Conservation (phyloP, 2,329 filamentous ascomycete genomes). For the Alternaria triticina region DNA sequence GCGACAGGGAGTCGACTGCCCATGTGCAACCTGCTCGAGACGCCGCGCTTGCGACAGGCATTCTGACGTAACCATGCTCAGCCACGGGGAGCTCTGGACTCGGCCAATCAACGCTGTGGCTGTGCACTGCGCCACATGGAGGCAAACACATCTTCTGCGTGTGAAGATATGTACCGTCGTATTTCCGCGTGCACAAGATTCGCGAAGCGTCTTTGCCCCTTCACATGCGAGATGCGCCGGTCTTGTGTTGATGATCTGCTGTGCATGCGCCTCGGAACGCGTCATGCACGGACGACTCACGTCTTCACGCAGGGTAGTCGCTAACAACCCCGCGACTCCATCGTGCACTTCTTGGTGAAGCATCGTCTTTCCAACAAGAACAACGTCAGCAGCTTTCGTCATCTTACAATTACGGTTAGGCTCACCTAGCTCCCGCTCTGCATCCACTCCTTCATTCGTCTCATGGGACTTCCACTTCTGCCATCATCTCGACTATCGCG, state of each 20-base stretch:
- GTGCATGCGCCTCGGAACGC: constrained; percentile 11
- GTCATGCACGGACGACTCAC: background rate
- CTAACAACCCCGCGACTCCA: background rate
- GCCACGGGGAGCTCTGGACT: background rate
- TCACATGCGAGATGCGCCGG: constrained; percentile 7
- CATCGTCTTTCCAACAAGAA: background rate
- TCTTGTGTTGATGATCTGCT: background rate
- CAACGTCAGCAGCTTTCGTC: background rate
- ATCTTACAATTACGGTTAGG: background rate
- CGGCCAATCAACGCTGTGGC: constrained; percentile 9
- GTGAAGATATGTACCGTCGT: background rate
- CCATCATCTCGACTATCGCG: background rate
- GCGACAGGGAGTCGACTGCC: constrained; percentile 6
- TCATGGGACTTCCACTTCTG: background rate
- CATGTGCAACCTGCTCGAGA: constrained; percentile 18
- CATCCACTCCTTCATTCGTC: background rate
- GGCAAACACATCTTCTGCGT: background rate
- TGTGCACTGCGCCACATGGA: constrained; percentile 4
- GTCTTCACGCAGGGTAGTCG: background rate
- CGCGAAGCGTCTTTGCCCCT: background rate
- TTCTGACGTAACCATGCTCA: background rate
- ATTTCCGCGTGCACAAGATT: background rate
- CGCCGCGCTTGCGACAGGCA: constrained; percentile 17
- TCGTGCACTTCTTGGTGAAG: background rate
- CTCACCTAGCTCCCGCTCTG: background rate